Evolutionary conservation across 2,329 filamentous ascomycete genomes (phyloP), one percentile per base, ranked within the genome.

Genomic region (Epichloe brachyelytri): DNA sequence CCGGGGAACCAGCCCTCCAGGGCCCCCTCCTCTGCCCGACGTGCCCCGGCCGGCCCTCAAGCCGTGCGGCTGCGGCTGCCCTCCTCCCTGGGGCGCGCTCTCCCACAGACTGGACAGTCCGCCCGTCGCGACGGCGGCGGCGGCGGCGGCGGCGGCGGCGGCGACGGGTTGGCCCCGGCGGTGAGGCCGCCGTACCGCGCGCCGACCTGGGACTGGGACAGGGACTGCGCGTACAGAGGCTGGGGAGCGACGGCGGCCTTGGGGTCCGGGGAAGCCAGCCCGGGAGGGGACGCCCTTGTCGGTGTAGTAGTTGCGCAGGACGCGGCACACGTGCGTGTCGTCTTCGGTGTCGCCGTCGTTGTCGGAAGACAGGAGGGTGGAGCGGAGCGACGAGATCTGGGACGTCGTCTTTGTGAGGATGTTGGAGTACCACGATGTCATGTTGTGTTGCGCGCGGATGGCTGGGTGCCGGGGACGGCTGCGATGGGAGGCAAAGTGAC

Each of bases 241-340:
- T 76, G 71, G 46, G 71, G 67, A 36, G 77, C 17, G 43, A 15
- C 30, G 30, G 30, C 26, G 26, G 30, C 68, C 88, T 91, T n/a
- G 88, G 90, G 66, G 95, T 88, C 5, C 87, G 83, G 7, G 90
- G 88, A 7, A 97, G 82, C 91, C 93, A 97, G 59, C 75, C 70
- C 1, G 93, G 93, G 56, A 90, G 86, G 2, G 82, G 76, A 20
- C 83, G 82, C 85, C 86, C 63, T 94, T 93, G 67, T 97, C 90
- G 48, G 75, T 80, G 75, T 98, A 97, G 76, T 97, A 95, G 60
- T 82, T 85, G 61, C 93, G 86, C 26, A 98, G 80, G 37, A 95
- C 89, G 61, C 93, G 87, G 69, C 88, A 94, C 62, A 97, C 86
- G 72, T 97, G 89, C 3, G 89, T 94, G 71, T 95, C 88, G 71